phyloP scores from a whole-genome alignment of 208 protist species.

The Vickermania ingenoplastis region DNA sequence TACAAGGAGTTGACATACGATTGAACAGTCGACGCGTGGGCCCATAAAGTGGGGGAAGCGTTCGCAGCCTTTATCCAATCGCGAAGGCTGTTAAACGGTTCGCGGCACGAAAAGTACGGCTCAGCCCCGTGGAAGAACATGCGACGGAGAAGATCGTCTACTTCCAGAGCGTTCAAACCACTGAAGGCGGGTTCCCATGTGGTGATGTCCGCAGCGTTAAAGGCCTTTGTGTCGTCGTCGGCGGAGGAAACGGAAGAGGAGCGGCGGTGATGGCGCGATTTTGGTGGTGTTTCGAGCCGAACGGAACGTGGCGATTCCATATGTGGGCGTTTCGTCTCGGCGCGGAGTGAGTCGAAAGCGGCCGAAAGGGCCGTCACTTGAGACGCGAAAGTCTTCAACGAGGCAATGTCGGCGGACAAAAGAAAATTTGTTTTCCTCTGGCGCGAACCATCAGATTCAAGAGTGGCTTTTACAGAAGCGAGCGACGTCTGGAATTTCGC shows the following conservation, averaged over 20 bases:
- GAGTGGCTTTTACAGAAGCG: too few species aligned
- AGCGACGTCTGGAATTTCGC: too few species aligned
- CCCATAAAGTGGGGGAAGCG: too few species aligned
- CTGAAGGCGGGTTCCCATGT: neutral
- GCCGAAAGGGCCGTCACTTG: neutral
- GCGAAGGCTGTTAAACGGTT: neutral
- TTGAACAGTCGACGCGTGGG: too few species aligned
- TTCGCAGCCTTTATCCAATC: neutral
- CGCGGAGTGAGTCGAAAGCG: neutral
- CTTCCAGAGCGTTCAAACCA: neutral
- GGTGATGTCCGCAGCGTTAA: neutral
- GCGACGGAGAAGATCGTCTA: neutral
- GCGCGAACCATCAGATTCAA: neutral
- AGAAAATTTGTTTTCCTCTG: neutral
- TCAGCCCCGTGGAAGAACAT: neutral
- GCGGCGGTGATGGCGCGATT: neutral
- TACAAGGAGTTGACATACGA: too few species aligned
- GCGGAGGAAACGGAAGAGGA: too few species aligned
- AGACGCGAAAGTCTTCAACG: neutral
- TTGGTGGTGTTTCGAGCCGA: neutral
- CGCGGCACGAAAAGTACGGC: neutral
- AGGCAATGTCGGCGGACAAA: neutral
- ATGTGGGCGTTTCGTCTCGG: neutral
- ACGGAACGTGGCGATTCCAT: neutral
- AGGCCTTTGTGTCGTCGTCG: neutral